Conservation (phyloP, 345 rosid genomes). For the Microcos paniculata region DNA sequence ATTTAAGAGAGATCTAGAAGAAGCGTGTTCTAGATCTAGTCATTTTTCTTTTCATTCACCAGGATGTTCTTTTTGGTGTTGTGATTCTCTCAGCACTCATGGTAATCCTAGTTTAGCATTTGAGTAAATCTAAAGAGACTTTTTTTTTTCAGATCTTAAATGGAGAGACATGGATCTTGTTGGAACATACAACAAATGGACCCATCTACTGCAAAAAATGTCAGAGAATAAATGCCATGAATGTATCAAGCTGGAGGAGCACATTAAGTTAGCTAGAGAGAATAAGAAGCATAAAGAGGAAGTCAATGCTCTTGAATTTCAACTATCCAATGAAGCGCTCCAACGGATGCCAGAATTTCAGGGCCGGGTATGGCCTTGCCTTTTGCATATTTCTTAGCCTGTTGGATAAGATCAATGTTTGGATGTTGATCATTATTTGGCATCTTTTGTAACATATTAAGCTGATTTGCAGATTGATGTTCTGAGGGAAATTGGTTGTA, state of each 20-base stretch:
- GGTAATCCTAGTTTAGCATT: background rate
- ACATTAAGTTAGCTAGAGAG: conserved; percentile 69
- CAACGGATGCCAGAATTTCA: conserved; percentile 96
- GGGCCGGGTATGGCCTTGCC: conserved; percentile 67
- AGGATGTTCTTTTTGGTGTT: background rate
- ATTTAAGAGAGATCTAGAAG: background rate
- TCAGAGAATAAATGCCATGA: conserved; percentile 81
- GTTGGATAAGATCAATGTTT: conserved; percentile 12
- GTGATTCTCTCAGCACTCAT: background rate
- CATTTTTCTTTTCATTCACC: background rate
- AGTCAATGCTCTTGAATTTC: conserved; percentile 51
- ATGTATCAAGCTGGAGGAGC: conserved; percentile 83
- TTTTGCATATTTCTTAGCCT: background rate
- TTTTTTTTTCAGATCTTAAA: conserved; percentile 60
- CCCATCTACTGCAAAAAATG: conserved; percentile 69
- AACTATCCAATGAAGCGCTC: conserved; percentile 90
- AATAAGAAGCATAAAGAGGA: conserved; percentile 64
- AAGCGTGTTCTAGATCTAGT: too few species aligned
- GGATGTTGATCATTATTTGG: conserved; percentile 6
- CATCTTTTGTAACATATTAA: conserved; percentile 22
- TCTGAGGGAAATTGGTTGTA: conserved; percentile 81
- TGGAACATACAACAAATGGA: conserved; percentile 60
- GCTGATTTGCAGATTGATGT: conserved; percentile 71
- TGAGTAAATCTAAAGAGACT: conserved; percentile 3
- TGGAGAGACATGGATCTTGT: conserved; percentile 66